phyloP scores from a whole-genome alignment of 2,329 filamentous ascomycete species.

The Helicocarpus griseus region DNA sequence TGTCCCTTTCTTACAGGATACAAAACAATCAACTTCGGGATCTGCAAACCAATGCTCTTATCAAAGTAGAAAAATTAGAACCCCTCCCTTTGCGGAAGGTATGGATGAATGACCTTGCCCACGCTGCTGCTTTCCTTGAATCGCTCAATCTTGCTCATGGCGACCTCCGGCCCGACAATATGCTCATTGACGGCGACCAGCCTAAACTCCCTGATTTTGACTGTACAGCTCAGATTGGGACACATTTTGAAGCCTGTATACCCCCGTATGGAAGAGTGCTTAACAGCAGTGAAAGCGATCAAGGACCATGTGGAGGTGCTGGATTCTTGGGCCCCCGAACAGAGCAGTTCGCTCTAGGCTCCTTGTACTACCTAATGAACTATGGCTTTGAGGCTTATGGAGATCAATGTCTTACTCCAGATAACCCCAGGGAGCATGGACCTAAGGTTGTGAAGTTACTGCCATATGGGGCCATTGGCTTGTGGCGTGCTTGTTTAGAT shows the following conservation, averaged over 20 bases:
- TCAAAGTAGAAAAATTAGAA: background rate
- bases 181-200: background rate
- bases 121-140: background rate
- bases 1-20: background rate
- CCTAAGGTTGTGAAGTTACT: background rate
- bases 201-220: background rate
- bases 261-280: background rate
- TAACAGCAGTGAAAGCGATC: background rate
- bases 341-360: background rate
- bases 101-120: background rate
- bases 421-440: background rate
- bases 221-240: background rate
- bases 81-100: background rate
- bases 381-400: background rate
- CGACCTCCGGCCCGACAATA: conserved; percentile 1
- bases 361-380: background rate
- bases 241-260: background rate
- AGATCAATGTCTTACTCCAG: background rate
- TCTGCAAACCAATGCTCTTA: background rate
- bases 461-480: too few relatives aligned
- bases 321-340: background rate
- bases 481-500: too few relatives aligned
- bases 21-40: background rate
- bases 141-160: background rate
- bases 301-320: background rate